Base-by-base conservation (phyloP, 768 basidiomycete genomes). In the Rhizopogon roseolus region DNA sequence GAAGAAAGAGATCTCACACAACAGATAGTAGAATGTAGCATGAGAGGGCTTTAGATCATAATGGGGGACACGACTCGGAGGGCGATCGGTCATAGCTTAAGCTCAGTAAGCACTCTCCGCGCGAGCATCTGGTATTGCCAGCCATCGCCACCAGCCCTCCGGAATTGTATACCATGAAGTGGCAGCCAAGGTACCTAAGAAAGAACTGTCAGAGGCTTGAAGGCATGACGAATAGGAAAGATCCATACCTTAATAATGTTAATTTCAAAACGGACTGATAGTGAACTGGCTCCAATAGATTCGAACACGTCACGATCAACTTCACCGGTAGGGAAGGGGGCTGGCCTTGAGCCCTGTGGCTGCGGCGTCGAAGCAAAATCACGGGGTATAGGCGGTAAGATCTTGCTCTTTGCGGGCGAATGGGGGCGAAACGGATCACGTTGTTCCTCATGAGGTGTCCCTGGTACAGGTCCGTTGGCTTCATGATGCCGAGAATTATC, bases 71-170 rank as follows among this genome's bases (percentile, higher is more conserved):
- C 17, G 17, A 8, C 52, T 43, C 1, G 27, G 19, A 37, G 52
- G 1, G 25, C 49, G 50, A 28, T 58, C 53, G 46, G 61, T 81
- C 72, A 93, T 76, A 93, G 72, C 71, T 93, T 93, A 66, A 93
- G 78, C 68, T 93, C 91, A 38, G 90, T 93, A 61, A 93, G 71
- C 39, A 93, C 91, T 55, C 90, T 79, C 60, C 90, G 79, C 22
- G 91, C 94, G 39, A 98, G 80, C 90, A 93, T 93, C 67, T 95
- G 93, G 70, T 98, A 98, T 70, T 97, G 93, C 94, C 94, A 98
- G 0, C 88, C 90, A 60, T 96, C 91, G 1, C 95, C 95, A 27
- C 89, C 82, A 1, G 86, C 81, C 56, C 96, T 79, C 45, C 96
- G 84, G 74, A 98, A 98, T 65, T 98, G 96, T 42, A 98, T 88